Base-by-base conservation (phyloP, 2,329 filamentous ascomycete genomes). In the Arthrocladium fulminans region DNA sequence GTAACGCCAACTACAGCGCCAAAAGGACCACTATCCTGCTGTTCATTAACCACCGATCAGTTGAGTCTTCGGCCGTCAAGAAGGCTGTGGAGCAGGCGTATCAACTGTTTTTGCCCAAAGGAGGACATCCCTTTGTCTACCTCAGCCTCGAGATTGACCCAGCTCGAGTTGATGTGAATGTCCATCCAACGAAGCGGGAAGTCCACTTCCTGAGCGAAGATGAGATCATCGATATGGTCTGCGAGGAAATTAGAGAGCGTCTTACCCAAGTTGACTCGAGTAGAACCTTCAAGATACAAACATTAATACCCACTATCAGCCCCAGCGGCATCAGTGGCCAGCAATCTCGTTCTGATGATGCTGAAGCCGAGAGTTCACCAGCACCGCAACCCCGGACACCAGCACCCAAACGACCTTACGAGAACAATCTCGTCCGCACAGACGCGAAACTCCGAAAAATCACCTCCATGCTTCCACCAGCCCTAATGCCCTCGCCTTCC, bases 121-220 rank as follows among this genome's bases (percentile, higher is more conserved):
- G 86, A 27, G 88, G 88, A 1, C 92, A 95, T 61, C 92, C 92
- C 0, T 98, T 97, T 63, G 74, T 90, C 49, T 98, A 98, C 61
- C 74, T 98, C 22, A 92, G 84, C 61, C 75, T 98, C 2, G 86
- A 95, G 51, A 94, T 98, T 49, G 89, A 97, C 58, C 90, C 92
- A 1, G 80, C 84, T 22, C 77, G 90, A 46, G 88, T 98, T 3
- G 92, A 98, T 64, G 94, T 98, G 61, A 98, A 98, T 58, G 85
- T 98, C 0, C 92, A 98, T 65, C 92, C 92, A 0, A 98, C 92
- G 0, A 98, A 98, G 65, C 77, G 88, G 44, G 90, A 98, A 63
- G 92, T 98, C 17, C 92, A 97, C 61, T 97, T 98, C 59, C 74
- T 98, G 19, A 95, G 97, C 53, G 92, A 98, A 63, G 92, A 98